Conservation (phyloP, 345 rosid genomes). For the Sisymbrium altissimum region DNA sequence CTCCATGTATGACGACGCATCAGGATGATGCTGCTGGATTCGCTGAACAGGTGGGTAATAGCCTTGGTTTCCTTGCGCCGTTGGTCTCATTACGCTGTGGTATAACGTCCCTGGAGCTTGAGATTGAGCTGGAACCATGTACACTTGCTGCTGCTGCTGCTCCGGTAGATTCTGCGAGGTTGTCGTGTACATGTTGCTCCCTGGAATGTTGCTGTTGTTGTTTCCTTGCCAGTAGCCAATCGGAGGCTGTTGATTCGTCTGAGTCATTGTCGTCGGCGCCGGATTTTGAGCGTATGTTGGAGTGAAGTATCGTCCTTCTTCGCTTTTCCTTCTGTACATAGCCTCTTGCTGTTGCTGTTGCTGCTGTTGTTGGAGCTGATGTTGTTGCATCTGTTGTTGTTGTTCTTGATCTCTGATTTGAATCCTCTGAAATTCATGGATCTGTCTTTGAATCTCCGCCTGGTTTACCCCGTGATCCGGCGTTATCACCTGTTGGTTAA, state of each 20-base stretch:
- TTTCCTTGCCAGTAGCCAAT: constrained; percentile 66
- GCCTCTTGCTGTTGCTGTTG: constrained; percentile 36
- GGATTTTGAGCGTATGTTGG: constrained; percentile 25
- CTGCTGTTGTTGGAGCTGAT: constrained; percentile 20
- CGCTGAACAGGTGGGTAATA: constrained; percentile 68
- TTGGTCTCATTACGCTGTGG: constrained; percentile 46
- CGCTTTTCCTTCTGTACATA: constrained; percentile 45
- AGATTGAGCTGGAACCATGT: constrained; percentile 48
- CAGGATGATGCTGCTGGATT: constrained; percentile 42
- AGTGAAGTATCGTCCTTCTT: constrained; percentile 44
- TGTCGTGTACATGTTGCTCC: constrained; percentile 44
- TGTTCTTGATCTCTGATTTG: constrained; percentile 68
- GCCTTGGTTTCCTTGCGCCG: constrained; percentile 56
- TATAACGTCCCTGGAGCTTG: constrained; percentile 41
- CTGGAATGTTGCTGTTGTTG: constrained; percentile 43
- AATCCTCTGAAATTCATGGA: constrained; percentile 75
- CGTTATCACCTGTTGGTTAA: constrained; percentile 33
- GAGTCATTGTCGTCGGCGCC: constrained; percentile 23
- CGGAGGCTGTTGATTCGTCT: constrained; percentile 36
- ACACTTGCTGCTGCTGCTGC: constrained; percentile 67
- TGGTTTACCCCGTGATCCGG: constrained; percentile 40
- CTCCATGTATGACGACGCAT: constrained; percentile 55
- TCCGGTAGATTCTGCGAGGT: constrained; percentile 40
- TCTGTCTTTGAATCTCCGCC: constrained; percentile 54
- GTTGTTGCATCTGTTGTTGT: constrained; percentile 28